Conservation (phyloP, 176 grass and related monocot species). For the Oropetium thomaeum region DNA sequence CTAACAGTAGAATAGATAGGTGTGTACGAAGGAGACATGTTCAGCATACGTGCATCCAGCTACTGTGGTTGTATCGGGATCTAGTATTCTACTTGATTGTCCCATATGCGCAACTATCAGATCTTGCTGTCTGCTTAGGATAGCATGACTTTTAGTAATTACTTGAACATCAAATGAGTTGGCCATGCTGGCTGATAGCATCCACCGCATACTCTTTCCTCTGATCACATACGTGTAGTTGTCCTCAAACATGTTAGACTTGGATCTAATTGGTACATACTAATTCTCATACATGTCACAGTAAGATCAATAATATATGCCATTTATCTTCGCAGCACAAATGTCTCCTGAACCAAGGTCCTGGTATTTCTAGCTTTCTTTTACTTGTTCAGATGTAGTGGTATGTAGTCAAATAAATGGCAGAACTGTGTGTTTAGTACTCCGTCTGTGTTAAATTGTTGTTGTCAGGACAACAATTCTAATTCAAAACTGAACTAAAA, state of each 20-base stretch:
- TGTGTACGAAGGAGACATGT: neutral
- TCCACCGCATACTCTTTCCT: slow-evolving; percentile 19
- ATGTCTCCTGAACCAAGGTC: neutral
- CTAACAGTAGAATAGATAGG: neutral
- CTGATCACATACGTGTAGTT: slow-evolving; percentile 1
- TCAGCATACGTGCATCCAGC: neutral
- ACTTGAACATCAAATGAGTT: slow-evolving; percentile 26
- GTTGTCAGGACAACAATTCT: too few species aligned
- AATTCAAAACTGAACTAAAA: too few species aligned
- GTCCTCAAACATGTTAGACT: slow-evolving; percentile 4
- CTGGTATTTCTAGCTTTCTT: neutral
- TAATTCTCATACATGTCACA: neutral
- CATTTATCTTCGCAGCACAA: neutral
- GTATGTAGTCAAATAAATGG: neutral
- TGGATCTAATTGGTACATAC: neutral
- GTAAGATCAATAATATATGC: neutral
- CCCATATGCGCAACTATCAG: slow-evolving; percentile 13
- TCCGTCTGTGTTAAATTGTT: too few species aligned
- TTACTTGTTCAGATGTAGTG: neutral
- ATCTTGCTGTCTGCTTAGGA: slow-evolving; percentile 30
- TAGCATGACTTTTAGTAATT: slow-evolving; percentile 15
- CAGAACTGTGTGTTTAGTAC: neutral
- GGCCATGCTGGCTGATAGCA: slow-evolving; percentile 24
- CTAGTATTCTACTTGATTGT: slow-evolving; percentile 30
- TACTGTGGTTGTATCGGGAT: slow-evolving; percentile 15